These are phyloP conservation scores for Tetracentron sinense DNA, from an alignment of 164 flowering plant genomes.

Conservation along the genomic window DNA sequence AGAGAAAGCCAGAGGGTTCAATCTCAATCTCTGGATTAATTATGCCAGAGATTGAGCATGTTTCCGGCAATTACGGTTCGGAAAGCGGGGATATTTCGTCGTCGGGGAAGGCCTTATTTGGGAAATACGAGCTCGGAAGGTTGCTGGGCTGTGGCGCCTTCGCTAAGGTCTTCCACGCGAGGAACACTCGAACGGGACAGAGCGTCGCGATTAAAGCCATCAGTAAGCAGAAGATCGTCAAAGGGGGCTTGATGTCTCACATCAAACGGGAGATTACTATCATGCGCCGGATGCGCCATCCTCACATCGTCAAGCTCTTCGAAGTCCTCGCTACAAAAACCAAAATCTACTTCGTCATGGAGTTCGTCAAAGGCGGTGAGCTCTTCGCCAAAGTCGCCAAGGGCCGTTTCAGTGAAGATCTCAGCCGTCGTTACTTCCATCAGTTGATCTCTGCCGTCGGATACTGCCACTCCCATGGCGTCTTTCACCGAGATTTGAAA, in stretches of 20 bases:
- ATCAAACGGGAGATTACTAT: constrained; percentile 56
- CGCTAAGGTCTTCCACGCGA: constrained; percentile 72
- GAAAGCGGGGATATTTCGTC: constrained; percentile 1
- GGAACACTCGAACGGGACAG: constrained; percentile 39
- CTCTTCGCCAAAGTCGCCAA: constrained; percentile 52
- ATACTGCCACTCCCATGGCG: constrained; percentile 63
- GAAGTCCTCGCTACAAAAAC: constrained; percentile 72
- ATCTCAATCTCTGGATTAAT: not conserved
- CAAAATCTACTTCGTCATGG: constrained; percentile 74
- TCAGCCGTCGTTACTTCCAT: constrained; percentile 58
- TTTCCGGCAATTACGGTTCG: not conserved
- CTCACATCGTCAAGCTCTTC: constrained; percentile 46
- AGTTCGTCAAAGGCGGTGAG: constrained; percentile 68
- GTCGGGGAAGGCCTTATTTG: constrained; percentile 25
- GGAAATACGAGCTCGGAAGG: constrained; percentile 59
- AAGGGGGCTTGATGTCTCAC: constrained; percentile 26
- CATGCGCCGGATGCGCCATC: constrained; percentile 65
- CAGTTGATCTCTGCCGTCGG: constrained; percentile 63
- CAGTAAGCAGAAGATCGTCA: constrained; percentile 43
- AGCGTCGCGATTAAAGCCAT: constrained; percentile 71
- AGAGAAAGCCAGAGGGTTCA: not conserved
- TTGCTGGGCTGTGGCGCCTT: constrained; percentile 68
- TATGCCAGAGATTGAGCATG: constrained; percentile 3
- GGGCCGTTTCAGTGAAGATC: constrained; percentile 53
- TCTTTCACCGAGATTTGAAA: constrained; percentile 66